Evolutionary conservation across 106 monocot species (phyloP), one percentile per base, ranked within the genome.

Genomic region (Dendrobium huoshanense): DNA sequence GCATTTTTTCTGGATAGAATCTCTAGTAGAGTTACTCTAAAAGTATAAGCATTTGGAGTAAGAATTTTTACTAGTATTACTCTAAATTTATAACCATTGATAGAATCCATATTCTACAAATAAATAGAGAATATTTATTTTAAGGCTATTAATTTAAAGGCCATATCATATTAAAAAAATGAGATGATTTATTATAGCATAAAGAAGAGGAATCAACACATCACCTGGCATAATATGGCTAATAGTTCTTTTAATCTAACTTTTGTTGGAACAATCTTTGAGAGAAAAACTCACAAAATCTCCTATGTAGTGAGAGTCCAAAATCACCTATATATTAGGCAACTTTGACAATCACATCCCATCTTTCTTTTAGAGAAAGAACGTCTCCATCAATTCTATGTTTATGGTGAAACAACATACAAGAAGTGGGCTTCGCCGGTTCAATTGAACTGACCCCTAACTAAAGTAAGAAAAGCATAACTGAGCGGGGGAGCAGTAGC

Each of bases 291-390:
- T 65, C 16, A 17, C 16, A 17, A 4, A 40, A 9, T 37, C 17
- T 33, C 40, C 5, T 8, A 4, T 17, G 17, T 41, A 3, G 37
- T 59, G 91, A 84, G 20, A 87, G 55, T 16, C 90, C 90, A 77
- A 90, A 87, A 24, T 90, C 90, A 77, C 83, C 78, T 2, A 90
- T 78, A 77, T 77, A 83, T 9, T 48, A 13, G 7, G 87, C 86
- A 17, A 91, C 88, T 43, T 91, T 87, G 17, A 89, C 79, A 24
- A 78, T 64, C 33, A 91, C 87, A 9, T 76, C 83, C 37, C 89
- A 11, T 47, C 87, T 76, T 27, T 87, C 49, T 7, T 44, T 4
- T 25, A 31, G 4, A 24, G 48, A 18, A 6, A 40, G 27, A 25
- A 7, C 64, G 27, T 65, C 29, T 49, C 29, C 49, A 18, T 5